Percentiles rank a stretch among this genome's conserved stretches.
phyloP scores from a whole-genome alignment of 2,329 filamentous ascomycete genomes.

The Graphium sp. region DNA sequence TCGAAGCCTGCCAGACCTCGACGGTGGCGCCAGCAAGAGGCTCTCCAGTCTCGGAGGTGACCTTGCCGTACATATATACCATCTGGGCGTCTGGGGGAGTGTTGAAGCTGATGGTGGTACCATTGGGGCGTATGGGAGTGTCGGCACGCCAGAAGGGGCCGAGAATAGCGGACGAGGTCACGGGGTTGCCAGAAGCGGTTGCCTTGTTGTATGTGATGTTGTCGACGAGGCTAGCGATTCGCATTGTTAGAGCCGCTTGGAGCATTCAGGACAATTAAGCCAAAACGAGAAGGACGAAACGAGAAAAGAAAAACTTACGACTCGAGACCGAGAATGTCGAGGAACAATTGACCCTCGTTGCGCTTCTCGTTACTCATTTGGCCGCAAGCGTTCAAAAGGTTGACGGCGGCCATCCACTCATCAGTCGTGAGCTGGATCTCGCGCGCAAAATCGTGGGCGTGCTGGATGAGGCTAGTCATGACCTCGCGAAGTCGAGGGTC shows the following conservation, averaged over 20 bases:
- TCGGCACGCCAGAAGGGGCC: slow-evolving; percentile 72
- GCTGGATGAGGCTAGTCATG: slow-evolving; percentile 49
- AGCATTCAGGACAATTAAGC: slow-evolving; percentile 9
- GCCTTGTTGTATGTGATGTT: slow-evolving; percentile 57
- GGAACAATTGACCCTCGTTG: slow-evolving; percentile 60
- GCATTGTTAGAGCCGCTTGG: too few species aligned
- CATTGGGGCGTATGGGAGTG: slow-evolving; percentile 53
- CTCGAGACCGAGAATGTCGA: slow-evolving; percentile 60
- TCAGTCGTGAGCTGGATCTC: slow-evolving; percentile 66
- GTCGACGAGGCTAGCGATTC: slow-evolving; percentile 54
- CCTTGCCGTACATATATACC: slow-evolving; percentile 46
- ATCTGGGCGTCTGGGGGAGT: slow-evolving; percentile 20
- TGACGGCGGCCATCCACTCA: slow-evolving; percentile 61
- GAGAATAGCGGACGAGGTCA: slow-evolving; percentile 64
- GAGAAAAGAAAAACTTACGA: too few species aligned
- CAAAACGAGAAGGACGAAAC: slow-evolving; percentile 10
- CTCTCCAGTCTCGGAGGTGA: slow-evolving; percentile 24
- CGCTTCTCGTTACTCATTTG: slow-evolving; percentile 51
- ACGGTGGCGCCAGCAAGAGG: slow-evolving; percentile 49
- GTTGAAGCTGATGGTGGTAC: slow-evolving; percentile 42
- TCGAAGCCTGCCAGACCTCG: slow-evolving; percentile 67
- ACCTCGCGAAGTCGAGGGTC: slow-evolving; percentile 51
- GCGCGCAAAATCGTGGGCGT: slow-evolving; percentile 68
- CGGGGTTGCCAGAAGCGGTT: slow-evolving; percentile 21
- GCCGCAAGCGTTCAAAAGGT: slow-evolving; percentile 37